These are phyloP conservation scores for Tylopilus intermedius DNA, from an alignment of 768 basidiomycete genomes.

Conservation along the genomic window DNA sequence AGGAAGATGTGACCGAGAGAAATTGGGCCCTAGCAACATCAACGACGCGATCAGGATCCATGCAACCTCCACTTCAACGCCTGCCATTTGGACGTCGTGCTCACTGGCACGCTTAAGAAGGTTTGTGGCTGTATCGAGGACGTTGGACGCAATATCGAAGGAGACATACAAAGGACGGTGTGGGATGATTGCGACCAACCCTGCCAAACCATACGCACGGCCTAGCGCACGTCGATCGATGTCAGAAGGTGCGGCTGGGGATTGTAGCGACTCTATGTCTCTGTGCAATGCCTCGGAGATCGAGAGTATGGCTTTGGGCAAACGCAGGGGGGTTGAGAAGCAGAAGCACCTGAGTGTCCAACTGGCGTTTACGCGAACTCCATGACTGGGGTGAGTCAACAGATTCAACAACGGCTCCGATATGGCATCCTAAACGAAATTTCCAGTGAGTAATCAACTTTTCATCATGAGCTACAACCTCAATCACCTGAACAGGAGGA, in stretches of 20 bases:
- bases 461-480: background rate
- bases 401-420: conserved; percentile 81
- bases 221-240: conserved; percentile 71
- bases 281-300: conserved; percentile 80
- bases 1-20: conserved; percentile 88
- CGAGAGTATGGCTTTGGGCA: conserved; percentile 72
- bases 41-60: conserved; percentile 90
- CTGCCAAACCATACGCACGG: conserved; percentile 85
- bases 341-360: conserved; percentile 91
- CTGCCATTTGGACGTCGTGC: conserved; percentile 79
- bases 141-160: conserved; percentile 86
- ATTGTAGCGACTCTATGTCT: conserved; percentile 69
- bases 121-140: conserved; percentile 85
- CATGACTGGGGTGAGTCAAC: conserved; percentile 81
- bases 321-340: conserved; percentile 77
- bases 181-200: conserved; percentile 80
- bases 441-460: background rate
- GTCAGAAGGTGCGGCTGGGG: conserved; percentile 68
- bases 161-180: conserved; percentile 90
- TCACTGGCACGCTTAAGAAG: conserved; percentile 89
- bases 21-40: conserved; percentile 89
- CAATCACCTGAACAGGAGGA: conserved; percentile 70
- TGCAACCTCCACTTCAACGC: conserved; percentile 85
- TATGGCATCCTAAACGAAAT: conserved; percentile 62
- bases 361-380: conserved; percentile 79